phyloP scores from a whole-genome alignment of 2,329 filamentous ascomycete genomes.

The Aspergillaceae sp. region DNA sequence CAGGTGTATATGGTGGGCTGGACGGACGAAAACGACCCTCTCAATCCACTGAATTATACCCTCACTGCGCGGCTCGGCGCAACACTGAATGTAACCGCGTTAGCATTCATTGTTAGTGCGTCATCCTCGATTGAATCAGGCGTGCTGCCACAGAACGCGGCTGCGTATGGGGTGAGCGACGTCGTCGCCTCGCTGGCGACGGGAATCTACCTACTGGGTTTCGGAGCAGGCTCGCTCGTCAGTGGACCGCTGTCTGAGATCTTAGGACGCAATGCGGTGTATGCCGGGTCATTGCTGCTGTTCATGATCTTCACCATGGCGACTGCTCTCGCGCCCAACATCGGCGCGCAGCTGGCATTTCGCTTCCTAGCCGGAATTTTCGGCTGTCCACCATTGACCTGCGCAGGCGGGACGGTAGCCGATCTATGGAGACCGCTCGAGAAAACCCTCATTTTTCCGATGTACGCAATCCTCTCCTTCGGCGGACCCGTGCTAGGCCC shows the following conservation, averaged over 20 bases:
- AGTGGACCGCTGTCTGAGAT: constrained; percentile 44
- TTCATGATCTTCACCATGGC: constrained; percentile 46
- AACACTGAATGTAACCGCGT: constrained; percentile 37
- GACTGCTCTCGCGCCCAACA: constrained; percentile 41
- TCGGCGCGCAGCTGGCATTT: constrained; percentile 42
- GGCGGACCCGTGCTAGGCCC: constrained; percentile 19
- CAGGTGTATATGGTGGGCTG: constrained; percentile 35
- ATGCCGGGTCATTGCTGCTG: constrained; percentile 38
- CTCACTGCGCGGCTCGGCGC: constrained; percentile 26
- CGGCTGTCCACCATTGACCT: constrained; percentile 38
- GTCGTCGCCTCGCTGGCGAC: constrained; percentile 45
- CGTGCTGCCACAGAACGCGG: constrained; percentile 38
- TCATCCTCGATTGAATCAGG: constrained; percentile 48
- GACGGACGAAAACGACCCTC: constrained; percentile 28
- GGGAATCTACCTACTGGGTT: constrained; percentile 37
- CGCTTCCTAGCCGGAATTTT: constrained; percentile 45
- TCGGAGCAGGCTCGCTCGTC: constrained; percentile 42
- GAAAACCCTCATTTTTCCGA: constrained; percentile 42
- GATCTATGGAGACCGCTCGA: constrained; percentile 44
- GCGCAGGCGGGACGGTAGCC: constrained; percentile 38
- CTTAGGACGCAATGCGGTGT: constrained; percentile 42
- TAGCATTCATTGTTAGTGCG: constrained; percentile 44
- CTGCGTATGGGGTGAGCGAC: constrained; percentile 41
- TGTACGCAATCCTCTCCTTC: constrained; percentile 41
- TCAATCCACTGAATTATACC: constrained; percentile 35